Evolutionary conservation across 1,139 yeast genomes (phyloP), one percentile per base, ranked within the genome.

Genomic region (Geotrichum phurueaensis): DNA sequence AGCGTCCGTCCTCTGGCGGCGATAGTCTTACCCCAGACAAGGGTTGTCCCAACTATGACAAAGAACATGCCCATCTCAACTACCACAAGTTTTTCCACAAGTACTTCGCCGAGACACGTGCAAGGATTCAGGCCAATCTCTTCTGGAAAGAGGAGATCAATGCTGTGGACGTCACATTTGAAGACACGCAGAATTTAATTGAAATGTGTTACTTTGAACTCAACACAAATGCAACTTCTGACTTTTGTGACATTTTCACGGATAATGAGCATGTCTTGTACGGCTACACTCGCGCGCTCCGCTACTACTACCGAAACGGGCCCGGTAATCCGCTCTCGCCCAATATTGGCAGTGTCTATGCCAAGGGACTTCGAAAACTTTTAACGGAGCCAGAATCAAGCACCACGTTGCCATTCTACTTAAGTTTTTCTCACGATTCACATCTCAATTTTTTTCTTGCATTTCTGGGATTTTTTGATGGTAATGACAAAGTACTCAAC

Each of bases 151-250:
- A 54, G n/a, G 45, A 39, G 2, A 39, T 18, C n/a, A 39, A 18
- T 6, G 45, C 45, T 39, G 6, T 39, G 6, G 45, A 39, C 7
- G 18, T 39, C 18, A 73, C 79, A 4, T 64, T 71, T 0, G 62
- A 67, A 7, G 85, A 83, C 64, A 76, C 82, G 39, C 67, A 67
- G 27, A 65, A 71, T 56, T 66, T 82, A 64, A 73, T 79, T 65
- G 71, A 73, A 55, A 72, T 80, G 72, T 83, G 86, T 71, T 84
- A 83, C 1, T 84, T 75, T 69, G 87, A 83, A 67, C 71, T 83
- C 64, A 80, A 80, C 65, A 80, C 77, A 18, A 72, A 72, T 45
- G 86, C 86, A 2, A 63, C 71, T 31, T 78, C 84, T 4, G 76
- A 78, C 13, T 77, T 83, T 62, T 81, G 87, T 69, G 74, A 76